These are phyloP conservation scores for Dioscorea alata DNA, from an alignment of 106 monocot species.

Conservation along the genomic window DNA sequence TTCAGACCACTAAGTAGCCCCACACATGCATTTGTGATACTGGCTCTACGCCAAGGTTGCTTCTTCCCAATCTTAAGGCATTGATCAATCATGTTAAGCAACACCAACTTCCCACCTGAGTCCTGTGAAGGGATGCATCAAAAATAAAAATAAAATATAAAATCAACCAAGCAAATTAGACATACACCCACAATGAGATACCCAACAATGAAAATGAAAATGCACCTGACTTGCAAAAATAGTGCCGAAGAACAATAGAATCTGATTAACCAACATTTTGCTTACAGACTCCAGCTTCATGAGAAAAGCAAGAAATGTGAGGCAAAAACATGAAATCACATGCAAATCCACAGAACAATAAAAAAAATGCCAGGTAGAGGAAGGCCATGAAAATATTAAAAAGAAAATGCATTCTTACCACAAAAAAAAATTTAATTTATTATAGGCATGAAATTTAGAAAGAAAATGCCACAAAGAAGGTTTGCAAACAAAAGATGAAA, in stretches of 20 bases:
- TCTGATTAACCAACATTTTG: constrained; percentile 88
- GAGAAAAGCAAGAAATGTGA: not conserved
- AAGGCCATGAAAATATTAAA: no score
- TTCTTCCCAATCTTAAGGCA: constrained; percentile 72
- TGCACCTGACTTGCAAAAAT: constrained; percentile 84
- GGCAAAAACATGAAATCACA: no score
- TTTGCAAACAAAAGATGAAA: no score
- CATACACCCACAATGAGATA: not conserved
- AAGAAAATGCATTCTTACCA: no score
- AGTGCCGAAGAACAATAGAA: constrained; percentile 73
- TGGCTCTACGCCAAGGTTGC: constrained; percentile 52
- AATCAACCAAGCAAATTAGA: not conserved
- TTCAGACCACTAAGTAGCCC: constrained; percentile 77
- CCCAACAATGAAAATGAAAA: constrained; percentile 1
- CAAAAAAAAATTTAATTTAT: no score
- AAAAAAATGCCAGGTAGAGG: no score
- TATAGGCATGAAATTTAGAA: no score
- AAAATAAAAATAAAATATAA: constrained; percentile 4
- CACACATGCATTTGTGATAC: constrained; percentile 87
- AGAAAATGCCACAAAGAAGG: no score
- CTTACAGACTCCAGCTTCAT: constrained; percentile 68
- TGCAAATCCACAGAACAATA: no score
- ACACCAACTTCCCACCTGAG: constrained; percentile 49
- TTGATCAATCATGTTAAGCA: constrained; percentile 70
- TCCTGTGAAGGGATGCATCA: constrained; percentile 31